Evolutionary conservation across 164 flowering plant species (phyloP).

Genomic region (Protea cynaroides): DNA sequence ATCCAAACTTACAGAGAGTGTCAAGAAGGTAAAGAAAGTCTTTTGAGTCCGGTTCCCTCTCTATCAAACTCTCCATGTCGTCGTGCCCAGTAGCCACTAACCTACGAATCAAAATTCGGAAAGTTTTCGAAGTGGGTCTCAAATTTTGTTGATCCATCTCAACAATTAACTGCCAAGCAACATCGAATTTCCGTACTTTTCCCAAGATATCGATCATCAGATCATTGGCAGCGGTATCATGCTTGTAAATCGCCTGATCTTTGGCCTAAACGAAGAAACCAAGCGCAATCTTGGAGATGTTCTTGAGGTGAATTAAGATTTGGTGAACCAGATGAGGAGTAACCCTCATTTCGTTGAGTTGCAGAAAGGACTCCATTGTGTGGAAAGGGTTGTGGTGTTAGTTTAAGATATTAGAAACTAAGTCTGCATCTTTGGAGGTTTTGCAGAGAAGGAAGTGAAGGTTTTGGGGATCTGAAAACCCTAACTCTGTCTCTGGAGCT

Average conservation of each 20-base stretch:
- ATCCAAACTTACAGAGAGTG: slow-evolving; percentile 81
- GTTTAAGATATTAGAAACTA: slow-evolving; percentile 51
- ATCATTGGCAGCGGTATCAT: slow-evolving; percentile 38
- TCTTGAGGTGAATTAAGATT: slow-evolving; percentile 63
- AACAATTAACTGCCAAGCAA: slow-evolving; percentile 73
- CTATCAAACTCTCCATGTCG: slow-evolving; percentile 58
- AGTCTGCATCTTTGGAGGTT: slow-evolving; percentile 65
- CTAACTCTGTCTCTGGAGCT: not conserved
- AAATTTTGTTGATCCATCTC: slow-evolving; percentile 47
- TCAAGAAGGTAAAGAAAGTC: slow-evolving; percentile 55
- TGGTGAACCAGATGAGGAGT: slow-evolving; percentile 56
- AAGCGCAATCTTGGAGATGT: slow-evolving; percentile 70
- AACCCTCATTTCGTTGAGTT: slow-evolving; percentile 60
- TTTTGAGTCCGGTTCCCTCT: slow-evolving; percentile 10
- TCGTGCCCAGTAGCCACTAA: slow-evolving; percentile 70
- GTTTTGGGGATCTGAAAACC: slow-evolving; percentile 14
- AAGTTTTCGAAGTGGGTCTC: slow-evolving; percentile 39
- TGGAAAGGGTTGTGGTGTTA: slow-evolving; percentile 91
- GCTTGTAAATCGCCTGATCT: slow-evolving; percentile 26
- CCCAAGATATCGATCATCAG: slow-evolving; percentile 66
- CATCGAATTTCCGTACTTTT: slow-evolving; percentile 81
- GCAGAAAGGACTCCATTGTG: slow-evolving; percentile 77
- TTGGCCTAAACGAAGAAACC: slow-evolving; percentile 60
- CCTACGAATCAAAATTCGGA: slow-evolving; percentile 54
- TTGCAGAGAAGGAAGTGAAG: slow-evolving; percentile 37